These are phyloP conservation scores for Picochlorum costavermella DNA, from an alignment of 139 green algal genomes.

Conservation along the genomic window DNA sequence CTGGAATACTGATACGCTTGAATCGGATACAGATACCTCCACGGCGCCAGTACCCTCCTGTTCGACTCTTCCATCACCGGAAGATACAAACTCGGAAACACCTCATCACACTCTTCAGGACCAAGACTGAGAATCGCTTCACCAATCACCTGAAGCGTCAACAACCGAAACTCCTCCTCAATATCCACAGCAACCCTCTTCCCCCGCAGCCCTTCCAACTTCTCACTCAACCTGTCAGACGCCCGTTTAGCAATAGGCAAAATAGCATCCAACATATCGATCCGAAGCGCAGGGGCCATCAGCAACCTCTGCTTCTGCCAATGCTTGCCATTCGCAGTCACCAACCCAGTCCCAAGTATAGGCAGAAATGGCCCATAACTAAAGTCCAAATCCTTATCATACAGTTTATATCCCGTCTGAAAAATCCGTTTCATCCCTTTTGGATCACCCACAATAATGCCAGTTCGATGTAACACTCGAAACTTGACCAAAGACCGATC, in stretches of 20 bases:
- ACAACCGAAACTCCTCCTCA: constrained; percentile 79
- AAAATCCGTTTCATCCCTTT: constrained; percentile 70
- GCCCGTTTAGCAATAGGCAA: constrained; percentile 65
- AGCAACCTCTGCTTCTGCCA: constrained; percentile 87
- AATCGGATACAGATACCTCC: constrained; percentile 64
- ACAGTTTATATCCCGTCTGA: constrained; percentile 52
- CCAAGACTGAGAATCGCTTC: constrained; percentile 77
- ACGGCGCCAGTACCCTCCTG: constrained; percentile 66
- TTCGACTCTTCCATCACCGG: constrained; percentile 93
- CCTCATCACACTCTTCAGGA: constrained; percentile 79
- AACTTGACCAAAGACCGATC: constrained; percentile 43
- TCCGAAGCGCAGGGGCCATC: constrained; percentile 71
- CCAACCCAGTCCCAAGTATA: constrained; percentile 87
- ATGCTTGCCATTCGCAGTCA: constrained; percentile 76
- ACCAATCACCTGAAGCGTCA: constrained; percentile 91
- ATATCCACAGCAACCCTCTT: constrained; percentile 58
- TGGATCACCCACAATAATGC: constrained; percentile 59
- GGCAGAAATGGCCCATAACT: constrained; percentile 82
- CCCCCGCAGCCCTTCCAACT: constrained; percentile 51
- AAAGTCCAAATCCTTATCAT: constrained; percentile 75
- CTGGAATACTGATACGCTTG: constrained; percentile 23
- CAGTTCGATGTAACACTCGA: constrained; percentile 48
- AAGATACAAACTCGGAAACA: constrained; percentile 89
- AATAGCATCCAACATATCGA: constrained; percentile 88
- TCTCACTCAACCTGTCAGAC: constrained; percentile 56